Conservation (phyloP, 139 green algal species). For the Pseudopediastrum boryanum region DNA sequence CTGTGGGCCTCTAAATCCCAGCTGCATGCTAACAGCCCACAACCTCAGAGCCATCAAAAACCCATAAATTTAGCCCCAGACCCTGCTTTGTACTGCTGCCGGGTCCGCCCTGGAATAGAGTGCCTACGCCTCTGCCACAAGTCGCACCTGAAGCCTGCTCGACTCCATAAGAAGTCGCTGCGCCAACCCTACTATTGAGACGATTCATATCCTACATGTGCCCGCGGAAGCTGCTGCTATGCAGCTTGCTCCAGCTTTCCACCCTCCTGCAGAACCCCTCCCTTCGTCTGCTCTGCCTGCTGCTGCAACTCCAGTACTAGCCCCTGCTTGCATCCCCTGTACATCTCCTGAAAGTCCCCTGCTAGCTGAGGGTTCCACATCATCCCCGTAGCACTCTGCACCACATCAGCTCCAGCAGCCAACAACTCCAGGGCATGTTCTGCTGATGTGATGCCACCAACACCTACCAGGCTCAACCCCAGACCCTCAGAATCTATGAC, state of each 20-base stretch:
- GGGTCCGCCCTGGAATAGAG: no score
- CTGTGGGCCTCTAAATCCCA: no score
- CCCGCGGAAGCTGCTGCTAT: not conserved
- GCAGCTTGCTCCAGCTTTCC: not conserved
- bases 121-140: no score
- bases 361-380: conserved; percentile 44
- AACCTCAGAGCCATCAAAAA: no score
- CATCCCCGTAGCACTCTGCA: conserved; percentile 43
- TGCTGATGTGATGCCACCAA: conserved; percentile 25
- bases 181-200: no score
- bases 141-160: no score
- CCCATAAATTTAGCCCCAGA: no score
- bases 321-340: conserved; percentile 1
- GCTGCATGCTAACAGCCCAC: no score
- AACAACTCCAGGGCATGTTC: conserved; percentile 36
- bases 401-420: conserved; percentile 30
- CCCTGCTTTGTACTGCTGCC: no score
- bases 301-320: not conserved
- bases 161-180: no score
- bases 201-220: not conserved
- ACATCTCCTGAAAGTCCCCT: conserved; percentile 29
- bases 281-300: not conserved
- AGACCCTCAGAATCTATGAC: conserved; percentile 24
- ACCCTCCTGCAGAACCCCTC: not conserved
- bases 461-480: conserved; percentile 29